These are phyloP conservation scores for Cryptosporidium parvum DNA, from an alignment of 169 alveolate species.

Conservation along the genomic window DNA sequence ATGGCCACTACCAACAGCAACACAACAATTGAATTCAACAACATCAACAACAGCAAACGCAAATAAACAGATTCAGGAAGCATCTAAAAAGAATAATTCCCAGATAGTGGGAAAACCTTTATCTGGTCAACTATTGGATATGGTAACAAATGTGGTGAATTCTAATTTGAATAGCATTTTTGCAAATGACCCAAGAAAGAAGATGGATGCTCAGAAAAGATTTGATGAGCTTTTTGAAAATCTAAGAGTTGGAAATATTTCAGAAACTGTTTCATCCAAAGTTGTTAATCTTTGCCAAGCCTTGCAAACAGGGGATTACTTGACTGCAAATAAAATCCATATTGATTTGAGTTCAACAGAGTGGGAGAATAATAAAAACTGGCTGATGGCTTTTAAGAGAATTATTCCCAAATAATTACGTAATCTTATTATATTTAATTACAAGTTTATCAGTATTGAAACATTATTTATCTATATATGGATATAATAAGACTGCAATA, in stretches of 20 bases:
- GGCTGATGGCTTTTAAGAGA: conserved; percentile 80
- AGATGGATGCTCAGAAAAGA: conserved; percentile 74
- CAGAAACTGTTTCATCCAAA: conserved; percentile 82
- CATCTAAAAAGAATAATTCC: conserved; percentile 16
- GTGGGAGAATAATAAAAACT: conserved; percentile 86
- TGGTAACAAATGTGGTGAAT: conserved; percentile 40
- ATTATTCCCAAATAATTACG: conserved; percentile 49
- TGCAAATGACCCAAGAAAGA: conserved; percentile 64
- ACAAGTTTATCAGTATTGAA: not conserved
- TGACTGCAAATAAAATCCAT: conserved; percentile 83
- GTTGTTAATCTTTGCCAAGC: conserved; percentile 82
- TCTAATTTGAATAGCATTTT: conserved; percentile 11
- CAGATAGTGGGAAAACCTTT: conserved; percentile 30
- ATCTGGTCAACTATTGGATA: conserved; percentile 40
- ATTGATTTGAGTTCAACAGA: conserved; percentile 83
- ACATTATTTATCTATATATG: not conserved
- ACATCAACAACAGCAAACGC: conserved; percentile 81
- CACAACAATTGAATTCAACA: conserved; percentile 83
- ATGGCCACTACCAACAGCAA: conserved; percentile 91
- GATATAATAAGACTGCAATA: not conserved
- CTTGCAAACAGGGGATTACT: conserved; percentile 81
- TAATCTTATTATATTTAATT: too few relatives aligned
- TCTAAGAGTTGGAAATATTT: conserved; percentile 81
- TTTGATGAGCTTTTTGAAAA: conserved; percentile 82
- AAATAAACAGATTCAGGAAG: conserved; percentile 79